Evolutionary conservation across 306 rosid species (phyloP).

Genomic region (cucumber (Cucumis sativus)): Cucumber_9930_V3 NC_026657.2:40009001-40009500

Average conservation of each 20-base stretch:
- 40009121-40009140: slow-evolving; percentile 36
- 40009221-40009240: slow-evolving; percentile 11
- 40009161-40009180: slow-evolving; percentile 43
- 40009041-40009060: slow-evolving; percentile 30
- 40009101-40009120: slow-evolving; percentile 57
- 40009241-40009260: slow-evolving; percentile 10
- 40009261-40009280: slow-evolving; percentile 19
- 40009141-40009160: slow-evolving; percentile 49
- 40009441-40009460: slow-evolving; percentile 53
- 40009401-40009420: slow-evolving; percentile 76
- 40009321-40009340: slow-evolving; percentile 21
- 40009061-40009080: slow-evolving; percentile 33
- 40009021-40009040: slow-evolving; percentile 14
- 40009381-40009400: slow-evolving; percentile 89
- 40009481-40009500: slow-evolving; percentile 78
- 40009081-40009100: slow-evolving; percentile 52
- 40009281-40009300: slow-evolving; percentile 17
- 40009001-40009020: slow-evolving; percentile 29
- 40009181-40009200: slow-evolving; percentile 47
- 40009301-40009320: slow-evolving; percentile 14
- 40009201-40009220: slow-evolving; percentile 36
- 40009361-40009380: slow-evolving; percentile 92
- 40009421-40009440: slow-evolving; percentile 92
- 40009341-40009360: slow-evolving; percentile 25
- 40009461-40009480: slow-evolving; percentile 76